Conservation (phyloP, 75 land plant species). For the Cupressus sempervirens region DNA sequence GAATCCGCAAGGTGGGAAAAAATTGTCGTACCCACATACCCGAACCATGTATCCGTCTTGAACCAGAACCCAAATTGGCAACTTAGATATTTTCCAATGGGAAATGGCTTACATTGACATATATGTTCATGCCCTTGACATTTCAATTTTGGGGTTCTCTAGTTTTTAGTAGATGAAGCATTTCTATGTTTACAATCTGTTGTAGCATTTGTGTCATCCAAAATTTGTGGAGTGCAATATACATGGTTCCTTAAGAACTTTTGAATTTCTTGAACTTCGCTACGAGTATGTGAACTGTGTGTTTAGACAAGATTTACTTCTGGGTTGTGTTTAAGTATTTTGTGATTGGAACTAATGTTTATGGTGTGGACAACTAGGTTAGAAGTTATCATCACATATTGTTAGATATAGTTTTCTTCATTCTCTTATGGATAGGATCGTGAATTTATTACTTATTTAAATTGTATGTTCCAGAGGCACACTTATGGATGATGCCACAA, state of each 20-base stretch:
- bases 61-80: no score
- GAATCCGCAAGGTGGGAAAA: no score
- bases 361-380: neutral
- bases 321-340: neutral
- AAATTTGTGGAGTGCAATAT: neutral
- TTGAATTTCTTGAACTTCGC: neutral
- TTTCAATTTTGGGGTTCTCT: neutral
- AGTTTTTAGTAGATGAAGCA: neutral
- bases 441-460: neutral
- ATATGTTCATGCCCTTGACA: neutral
- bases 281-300: neutral
- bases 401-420: neutral
- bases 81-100: neutral
- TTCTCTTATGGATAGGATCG: neutral
- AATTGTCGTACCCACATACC: no score
- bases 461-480: constrained; percentile 34
- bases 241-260: neutral
- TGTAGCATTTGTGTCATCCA: neutral
- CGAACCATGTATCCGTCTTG: no score
- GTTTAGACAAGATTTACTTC: neutral
- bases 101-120: neutral
- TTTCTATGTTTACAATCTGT: neutral
- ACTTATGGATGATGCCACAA: constrained; percentile 93
- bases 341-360: neutral
- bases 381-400: neutral